Evolutionary conservation across 139 green algal genomes (phyloP), one percentile per base, ranked within the genome.

Genomic region (Coelastrella sp.): DNA sequence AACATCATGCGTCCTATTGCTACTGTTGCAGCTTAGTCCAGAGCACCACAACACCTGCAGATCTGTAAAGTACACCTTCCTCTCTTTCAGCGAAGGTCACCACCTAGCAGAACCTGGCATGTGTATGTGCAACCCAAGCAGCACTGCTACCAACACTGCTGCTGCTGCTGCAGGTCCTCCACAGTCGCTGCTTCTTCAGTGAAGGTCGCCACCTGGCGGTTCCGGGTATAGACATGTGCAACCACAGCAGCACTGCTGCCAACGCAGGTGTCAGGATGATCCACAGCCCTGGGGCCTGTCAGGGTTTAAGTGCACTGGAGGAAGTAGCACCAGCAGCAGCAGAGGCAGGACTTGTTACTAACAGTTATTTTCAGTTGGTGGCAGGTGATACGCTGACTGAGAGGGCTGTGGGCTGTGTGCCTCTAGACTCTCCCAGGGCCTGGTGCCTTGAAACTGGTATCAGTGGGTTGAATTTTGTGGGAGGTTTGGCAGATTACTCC

Each of bases 201-300:
- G 68, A 24, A 1, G 61, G 82, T n/a, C 87, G 82, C 25, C 92
- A 94, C 88, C 76, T 94, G 65, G 78, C 66, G 9, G 93, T 95
- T 7, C 93, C 93, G 5, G 93, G 93, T 0, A 78, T 95, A 0
- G 93, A 95, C 90, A 92, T 95, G 90, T 91, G 90, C 75, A 95
- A 95, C 90, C 91, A 95, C 61, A 89, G 84, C 61, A 89, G 84
- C 61, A 49, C 25, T 6, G 60, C 68, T 0, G 83, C 91, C 59
- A 94, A 83, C 73, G 91, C 93, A 3, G 25, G 1, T 6, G 93
- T 95, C 81, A 73, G 80, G 6, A 17, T 94, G 7, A 58, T 87
- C 60, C 91, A 93, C 91, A 93, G 88, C 85, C 91, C 91, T 7
- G 91, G 61, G 0, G 88, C 90, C 12, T 93, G 85, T 6, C 92